Evolutionary conservation across 352 stramenopile species (phyloP), one percentile per base, ranked within the genome.

Genomic region (Phytophthora fragariaefolia): DNA sequence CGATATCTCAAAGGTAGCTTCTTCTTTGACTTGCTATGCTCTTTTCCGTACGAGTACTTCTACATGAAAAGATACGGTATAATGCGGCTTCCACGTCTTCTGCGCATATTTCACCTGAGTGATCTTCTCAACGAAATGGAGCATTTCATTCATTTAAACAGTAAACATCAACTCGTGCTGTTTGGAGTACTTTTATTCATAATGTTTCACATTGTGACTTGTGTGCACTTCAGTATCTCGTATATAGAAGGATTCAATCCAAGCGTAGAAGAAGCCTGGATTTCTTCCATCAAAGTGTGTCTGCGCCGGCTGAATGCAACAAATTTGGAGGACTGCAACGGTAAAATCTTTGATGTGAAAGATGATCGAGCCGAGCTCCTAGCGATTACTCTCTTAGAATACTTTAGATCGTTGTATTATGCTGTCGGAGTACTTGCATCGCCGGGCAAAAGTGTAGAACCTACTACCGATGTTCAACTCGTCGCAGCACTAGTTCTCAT

Each of bases 171-270:
- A n/a, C 58, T 86, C 7, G 28, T 79, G 24, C 38, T 83, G 22
- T 69, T 86, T 28, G 77, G 76, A 0, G 13, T 76, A 9, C 54
- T 76, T n/a, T 24, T 76, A 4, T 58, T 77, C n/a, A 73, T 85
- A 66, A 63, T 85, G 30, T 84, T 85, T 43, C 80, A 89, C 20
- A 34, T 81, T 4, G 69, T 85, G 17, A 72, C 63, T 2, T 89
- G 80, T 12, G 57, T 85, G 32, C 61, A 74, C 27, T 74, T 80
- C 13, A 55, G 63, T 15, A 66, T 73, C 17, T 77, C 64, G n/a
- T 69, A 66, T 22, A 28, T 72, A 9, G 72, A 80, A 22, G 72
- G 72, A 3, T 80, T 80, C 36, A 75, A 69, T 18, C 7, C 30
- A 10, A 24, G 40, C 4, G 32, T 59, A 34, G 57, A 77, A 6